Percentiles rank a stretch among this genome's conserved stretches.
phyloP scores from a whole-genome alignment of 305 asterid genomes.

The Rubia peregrina region DNA sequence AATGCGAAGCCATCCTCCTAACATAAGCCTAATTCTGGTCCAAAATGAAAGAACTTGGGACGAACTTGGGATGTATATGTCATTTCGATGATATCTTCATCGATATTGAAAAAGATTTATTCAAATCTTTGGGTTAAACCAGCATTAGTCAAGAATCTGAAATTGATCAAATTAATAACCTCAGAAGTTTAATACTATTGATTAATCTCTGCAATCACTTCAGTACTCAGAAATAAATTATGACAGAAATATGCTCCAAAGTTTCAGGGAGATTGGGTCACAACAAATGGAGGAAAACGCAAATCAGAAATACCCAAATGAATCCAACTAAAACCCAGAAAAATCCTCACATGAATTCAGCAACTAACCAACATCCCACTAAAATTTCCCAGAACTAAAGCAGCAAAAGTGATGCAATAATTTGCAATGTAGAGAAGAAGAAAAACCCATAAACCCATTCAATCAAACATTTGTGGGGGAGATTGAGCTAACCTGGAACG shows the following conservation, averaged over 20 bases:
- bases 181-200: not conserved
- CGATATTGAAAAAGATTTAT: too few relatives aligned
- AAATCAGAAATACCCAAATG: not conserved
- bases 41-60: not conserved
- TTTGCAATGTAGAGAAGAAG: not conserved
- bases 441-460: not conserved
- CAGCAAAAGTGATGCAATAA: not conserved
- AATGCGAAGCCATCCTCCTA: not conserved
- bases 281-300: not conserved
- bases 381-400: not conserved
- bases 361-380: not conserved
- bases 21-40: not conserved
- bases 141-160: not conserved
- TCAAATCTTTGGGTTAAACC: not conserved
- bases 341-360: not conserved
- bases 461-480: not conserved
- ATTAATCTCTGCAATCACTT: not conserved
- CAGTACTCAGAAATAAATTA: not conserved
- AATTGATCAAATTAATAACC: not conserved
- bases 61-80: not conserved
- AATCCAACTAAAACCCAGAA: not conserved
- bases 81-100: not conserved
- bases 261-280: not conserved
- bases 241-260: not conserved
- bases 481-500: slow-evolving; percentile 36